phyloP scores from a whole-genome alignment of 148 eudicot species.

The Diospyros lotus region DNA sequence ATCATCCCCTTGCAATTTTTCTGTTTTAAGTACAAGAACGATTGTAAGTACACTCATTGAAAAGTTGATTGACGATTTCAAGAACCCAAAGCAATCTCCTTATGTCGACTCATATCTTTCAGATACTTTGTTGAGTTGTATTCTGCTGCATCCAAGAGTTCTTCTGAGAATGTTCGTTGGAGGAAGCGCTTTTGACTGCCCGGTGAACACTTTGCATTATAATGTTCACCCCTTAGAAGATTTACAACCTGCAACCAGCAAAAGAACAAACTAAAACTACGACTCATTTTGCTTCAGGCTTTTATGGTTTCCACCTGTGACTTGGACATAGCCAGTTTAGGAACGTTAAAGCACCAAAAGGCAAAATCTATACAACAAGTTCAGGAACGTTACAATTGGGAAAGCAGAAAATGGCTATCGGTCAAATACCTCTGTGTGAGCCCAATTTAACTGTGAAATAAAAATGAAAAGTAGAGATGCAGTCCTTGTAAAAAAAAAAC shows the following conservation, averaged over 20 bases:
- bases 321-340: too few relatives aligned
- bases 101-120: conserved; percentile 35
- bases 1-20: too few relatives aligned
- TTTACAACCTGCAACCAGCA: conserved; percentile 38
- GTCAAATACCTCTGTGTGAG: background rate
- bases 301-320: too few relatives aligned
- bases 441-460: background rate
- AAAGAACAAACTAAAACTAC: background rate
- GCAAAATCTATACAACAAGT: too few relatives aligned
- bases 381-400: too few relatives aligned
- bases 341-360: background rate
- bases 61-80: background rate
- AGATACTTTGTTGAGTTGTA: conserved; percentile 68
- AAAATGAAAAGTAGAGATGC: background rate
- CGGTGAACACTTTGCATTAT: conserved; percentile 9
- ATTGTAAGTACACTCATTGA: background rate
- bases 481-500: background rate
- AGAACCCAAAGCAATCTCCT: conserved; percentile 44
- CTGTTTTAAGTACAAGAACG: background rate
- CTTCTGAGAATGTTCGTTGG: conserved; percentile 68
- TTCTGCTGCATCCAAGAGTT: conserved; percentile 59
- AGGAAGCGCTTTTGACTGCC: conserved; percentile 24
- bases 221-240: conserved; percentile 48
- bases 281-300: too few relatives aligned
- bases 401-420: too few relatives aligned